phyloP scores from a whole-genome alignment of 2,329 filamentous ascomycete genomes.

The Cordyceps militaris region DNA sequence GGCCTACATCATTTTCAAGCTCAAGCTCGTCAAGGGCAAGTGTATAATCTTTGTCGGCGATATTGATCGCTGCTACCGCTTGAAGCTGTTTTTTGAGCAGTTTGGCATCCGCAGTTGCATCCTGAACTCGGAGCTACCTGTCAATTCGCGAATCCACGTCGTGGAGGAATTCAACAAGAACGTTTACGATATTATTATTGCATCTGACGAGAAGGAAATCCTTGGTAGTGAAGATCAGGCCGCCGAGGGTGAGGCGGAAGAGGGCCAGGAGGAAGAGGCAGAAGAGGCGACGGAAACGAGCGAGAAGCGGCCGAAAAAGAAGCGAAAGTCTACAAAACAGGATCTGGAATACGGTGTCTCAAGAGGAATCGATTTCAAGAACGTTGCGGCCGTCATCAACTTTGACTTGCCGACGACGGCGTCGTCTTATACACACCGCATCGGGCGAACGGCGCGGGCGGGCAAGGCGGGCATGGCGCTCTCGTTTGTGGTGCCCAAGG shows the following conservation, averaged over 20 bases:
- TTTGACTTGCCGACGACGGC: constrained; percentile 87
- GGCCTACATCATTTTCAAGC: constrained; percentile 89
- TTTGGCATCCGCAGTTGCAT: constrained; percentile 93
- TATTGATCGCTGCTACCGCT: constrained; percentile 78
- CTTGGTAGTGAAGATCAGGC: constrained; percentile 55
- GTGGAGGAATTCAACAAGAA: constrained; percentile 97
- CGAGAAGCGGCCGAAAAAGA: constrained; percentile 42
- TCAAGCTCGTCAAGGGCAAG: constrained; percentile 90
- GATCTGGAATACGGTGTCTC: constrained; percentile 94
- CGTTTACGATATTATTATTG: constrained; percentile 96
- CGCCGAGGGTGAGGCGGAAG: constrained; percentile 34
- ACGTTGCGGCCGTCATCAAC: constrained; percentile 90
- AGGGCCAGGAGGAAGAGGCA: constrained; percentile 33
- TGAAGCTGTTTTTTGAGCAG: constrained; percentile 94
- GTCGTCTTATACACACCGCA: constrained; percentile 94
- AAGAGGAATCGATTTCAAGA: constrained; percentile 88
- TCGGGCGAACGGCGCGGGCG: constrained; percentile 86
- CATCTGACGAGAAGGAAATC: constrained; percentile 78
- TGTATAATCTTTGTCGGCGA: constrained; percentile 68
- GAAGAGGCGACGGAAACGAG: constrained; percentile 22
- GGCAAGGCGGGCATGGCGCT: constrained; percentile 90
- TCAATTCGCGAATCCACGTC: constrained; percentile 88
- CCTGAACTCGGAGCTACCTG: constrained; percentile 86
- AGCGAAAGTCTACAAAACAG: constrained; percentile 55
- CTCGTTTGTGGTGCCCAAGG: constrained; percentile 84